Base-by-base conservation (phyloP, 2,329 filamentous ascomycete species). In the Myriosclerotinia duriaeana region DNA sequence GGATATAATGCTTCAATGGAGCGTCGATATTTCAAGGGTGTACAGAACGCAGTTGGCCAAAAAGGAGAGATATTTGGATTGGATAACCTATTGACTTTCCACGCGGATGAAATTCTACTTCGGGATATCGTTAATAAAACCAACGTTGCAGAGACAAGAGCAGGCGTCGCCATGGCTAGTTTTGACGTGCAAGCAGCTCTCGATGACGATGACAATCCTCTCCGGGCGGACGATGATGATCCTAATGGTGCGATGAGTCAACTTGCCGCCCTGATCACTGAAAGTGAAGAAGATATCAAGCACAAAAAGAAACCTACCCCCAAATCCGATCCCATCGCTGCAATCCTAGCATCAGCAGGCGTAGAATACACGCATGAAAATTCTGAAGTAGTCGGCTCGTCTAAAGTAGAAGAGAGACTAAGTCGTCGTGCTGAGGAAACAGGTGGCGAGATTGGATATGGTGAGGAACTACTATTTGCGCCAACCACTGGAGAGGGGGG, bases 91-190 rank as follows among this genome's bases (percentile, higher is more conserved):
- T 92, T 99, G 72, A 87, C 87, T 0, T 97, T 92, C 69, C 88
- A 92, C 70, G 86, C 87, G 58, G 86, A 93, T 71, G 90, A 90
- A 68, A 85, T 96, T 15, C 84, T 97, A 17, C 84, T 98, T 6
- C 86, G 91, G n/a, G 92, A 97, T 66, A 98, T 99, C 72, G 92
- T 99, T 73, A 97, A 98, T 81, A 97, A 97, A 78, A 98, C 95
- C 38, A 99, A 99, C 74, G 88, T 99, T 62, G 95, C 95, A 5
- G 95, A 99, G 79, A 92, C 92, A 53, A 91, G 89, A 75, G 92
- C 90, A 0, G 94, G 93, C 0, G 90, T 98, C 12, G 84, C 86
- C 38, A 87, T 97, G 40, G 83, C 89, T n/a, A 89, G 91, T 64
- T 84, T 97, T 22, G 87, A 96, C 68, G 82, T 91, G 72, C 85